Conservation (phyloP, 2,329 filamentous ascomycete genomes). For the Paracorniculantispora psalliotae region DNA sequence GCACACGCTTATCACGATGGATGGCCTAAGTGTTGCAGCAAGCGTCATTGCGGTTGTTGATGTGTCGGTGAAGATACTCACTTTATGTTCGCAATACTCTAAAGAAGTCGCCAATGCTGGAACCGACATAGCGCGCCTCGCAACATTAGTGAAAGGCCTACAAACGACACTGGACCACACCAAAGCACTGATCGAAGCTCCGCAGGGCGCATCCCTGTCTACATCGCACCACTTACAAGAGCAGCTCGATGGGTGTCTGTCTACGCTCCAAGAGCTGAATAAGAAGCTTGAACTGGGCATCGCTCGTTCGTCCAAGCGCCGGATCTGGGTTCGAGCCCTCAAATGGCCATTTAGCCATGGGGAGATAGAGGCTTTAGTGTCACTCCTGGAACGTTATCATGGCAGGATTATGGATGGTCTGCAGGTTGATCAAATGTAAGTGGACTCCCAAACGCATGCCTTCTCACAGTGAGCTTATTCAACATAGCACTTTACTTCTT, state of each 20-base stretch:
- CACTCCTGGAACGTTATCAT: constrained; percentile 4
- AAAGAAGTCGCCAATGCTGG: constrained; percentile 6
- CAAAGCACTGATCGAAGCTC: background rate
- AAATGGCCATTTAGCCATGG: constrained; percentile 11
- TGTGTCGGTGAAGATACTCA: constrained; percentile 5
- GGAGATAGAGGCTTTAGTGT: constrained; percentile 1
- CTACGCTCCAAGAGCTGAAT: constrained; percentile 1
- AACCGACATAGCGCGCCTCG: constrained; percentile 2
- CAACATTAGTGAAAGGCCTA: background rate
- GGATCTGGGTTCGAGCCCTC: constrained; percentile 2
- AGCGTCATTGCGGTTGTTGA: too few relatives aligned
- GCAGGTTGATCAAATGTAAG: constrained; percentile 12
- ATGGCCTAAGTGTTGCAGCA: too few relatives aligned
- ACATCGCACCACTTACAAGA: background rate
- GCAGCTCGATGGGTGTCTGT: background rate
- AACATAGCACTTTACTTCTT: constrained; percentile 8
- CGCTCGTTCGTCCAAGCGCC: constrained; percentile 4
- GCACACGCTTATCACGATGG: too few relatives aligned
- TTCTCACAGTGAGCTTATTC: background rate
- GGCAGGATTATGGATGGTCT: constrained; percentile 10
- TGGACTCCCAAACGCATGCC: background rate
- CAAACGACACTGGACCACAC: background rate
- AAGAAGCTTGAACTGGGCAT: background rate
- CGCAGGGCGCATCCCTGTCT: background rate
- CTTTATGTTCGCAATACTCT: constrained; percentile 7